Evolutionary conservation across 2,329 filamentous ascomycete genomes (phyloP).

Genomic region (Aspergillaceae sp.): DNA sequence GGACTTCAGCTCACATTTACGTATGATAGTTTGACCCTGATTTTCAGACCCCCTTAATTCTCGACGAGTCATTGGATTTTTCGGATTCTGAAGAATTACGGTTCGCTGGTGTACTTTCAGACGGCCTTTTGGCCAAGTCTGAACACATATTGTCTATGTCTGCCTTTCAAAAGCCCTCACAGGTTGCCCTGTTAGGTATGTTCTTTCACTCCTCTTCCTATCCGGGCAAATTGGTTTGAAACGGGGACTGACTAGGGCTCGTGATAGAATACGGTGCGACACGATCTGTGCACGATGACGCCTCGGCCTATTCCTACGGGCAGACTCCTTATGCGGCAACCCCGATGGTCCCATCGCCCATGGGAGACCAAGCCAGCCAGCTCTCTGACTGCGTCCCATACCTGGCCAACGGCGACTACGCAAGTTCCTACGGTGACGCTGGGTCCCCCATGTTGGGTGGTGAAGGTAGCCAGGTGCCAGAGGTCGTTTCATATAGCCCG

Average conservation of each 20-base stretch:
- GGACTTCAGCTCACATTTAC: slow-evolving; percentile 6
- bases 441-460: slow-evolving; percentile 60
- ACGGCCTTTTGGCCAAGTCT: slow-evolving; percentile 47
- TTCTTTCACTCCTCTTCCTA: slow-evolving; percentile 17
- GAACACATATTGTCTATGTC: slow-evolving; percentile 68
- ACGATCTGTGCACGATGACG: slow-evolving; percentile 31
- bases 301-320: slow-evolving; percentile 33
- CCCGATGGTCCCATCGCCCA: slow-evolving; percentile 32
- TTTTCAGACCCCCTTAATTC: slow-evolving; percentile 39
- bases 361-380: slow-evolving; percentile 34
- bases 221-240: no score
- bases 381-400: slow-evolving; percentile 35
- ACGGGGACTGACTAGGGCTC: slow-evolving; percentile 2
- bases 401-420: slow-evolving; percentile 29
- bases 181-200: slow-evolving; percentile 75
- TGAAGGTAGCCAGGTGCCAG: slow-evolving; percentile 47
- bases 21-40: slow-evolving; percentile 32
- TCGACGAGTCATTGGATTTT: slow-evolving; percentile 40
- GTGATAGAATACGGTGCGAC: slow-evolving; percentile 29
- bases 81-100: slow-evolving; percentile 39
- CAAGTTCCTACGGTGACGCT: slow-evolving; percentile 50
- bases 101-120: slow-evolving; percentile 38
- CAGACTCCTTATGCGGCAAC: slow-evolving; percentile 32
- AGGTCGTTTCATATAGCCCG: slow-evolving; percentile 64
- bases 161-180: slow-evolving; percentile 67